Conservation (phyloP, 2,329 filamentous ascomycete species). For the Neocucurbitaria cava region DNA sequence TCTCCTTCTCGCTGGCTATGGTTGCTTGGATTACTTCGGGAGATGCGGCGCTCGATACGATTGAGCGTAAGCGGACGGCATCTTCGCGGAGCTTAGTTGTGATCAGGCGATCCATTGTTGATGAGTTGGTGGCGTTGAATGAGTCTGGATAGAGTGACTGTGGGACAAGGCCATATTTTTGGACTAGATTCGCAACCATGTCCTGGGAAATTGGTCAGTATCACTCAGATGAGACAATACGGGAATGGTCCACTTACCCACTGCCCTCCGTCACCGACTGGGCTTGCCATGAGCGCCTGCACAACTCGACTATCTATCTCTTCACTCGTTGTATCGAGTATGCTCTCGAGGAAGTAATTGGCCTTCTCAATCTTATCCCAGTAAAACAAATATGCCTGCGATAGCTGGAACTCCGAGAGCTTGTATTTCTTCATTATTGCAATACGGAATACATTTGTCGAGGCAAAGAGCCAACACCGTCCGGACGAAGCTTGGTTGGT, state of each 20-base stretch:
- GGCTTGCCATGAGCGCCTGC: slow-evolving; percentile 70
- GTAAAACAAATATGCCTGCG: slow-evolving; percentile 87
- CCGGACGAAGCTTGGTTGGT: slow-evolving; percentile 85
- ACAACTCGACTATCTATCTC: slow-evolving; percentile 76
- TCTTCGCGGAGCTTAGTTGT: slow-evolving; percentile 89
- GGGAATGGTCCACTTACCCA: too few species aligned
- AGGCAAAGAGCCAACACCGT: slow-evolving; percentile 90
- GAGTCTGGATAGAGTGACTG: slow-evolving; percentile 82
- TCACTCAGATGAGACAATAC: too few species aligned
- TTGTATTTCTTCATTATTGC: slow-evolving; percentile 84
- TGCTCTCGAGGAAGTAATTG: slow-evolving; percentile 87
- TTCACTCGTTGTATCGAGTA: slow-evolving; percentile 75
- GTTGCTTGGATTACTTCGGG: slow-evolving; percentile 48
- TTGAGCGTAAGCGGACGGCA: slow-evolving; percentile 71
- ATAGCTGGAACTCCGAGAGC: slow-evolving; percentile 81
- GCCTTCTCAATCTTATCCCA: slow-evolving; percentile 94
- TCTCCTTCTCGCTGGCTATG: slow-evolving; percentile 66
- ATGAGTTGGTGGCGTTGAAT: slow-evolving; percentile 76
- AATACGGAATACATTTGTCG: slow-evolving; percentile 91
- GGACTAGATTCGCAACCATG: slow-evolving; percentile 85
- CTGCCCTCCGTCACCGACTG: slow-evolving; percentile 83
- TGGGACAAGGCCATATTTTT: slow-evolving; percentile 88
- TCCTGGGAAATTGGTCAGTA: too few species aligned
- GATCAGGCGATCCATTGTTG: slow-evolving; percentile 73
- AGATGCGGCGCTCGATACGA: slow-evolving; percentile 53